Evolutionary conservation across 2,329 filamentous ascomycete genomes (phyloP), one percentile per base, ranked within the genome.

Genomic region (Cercospora citrullina): DNA sequence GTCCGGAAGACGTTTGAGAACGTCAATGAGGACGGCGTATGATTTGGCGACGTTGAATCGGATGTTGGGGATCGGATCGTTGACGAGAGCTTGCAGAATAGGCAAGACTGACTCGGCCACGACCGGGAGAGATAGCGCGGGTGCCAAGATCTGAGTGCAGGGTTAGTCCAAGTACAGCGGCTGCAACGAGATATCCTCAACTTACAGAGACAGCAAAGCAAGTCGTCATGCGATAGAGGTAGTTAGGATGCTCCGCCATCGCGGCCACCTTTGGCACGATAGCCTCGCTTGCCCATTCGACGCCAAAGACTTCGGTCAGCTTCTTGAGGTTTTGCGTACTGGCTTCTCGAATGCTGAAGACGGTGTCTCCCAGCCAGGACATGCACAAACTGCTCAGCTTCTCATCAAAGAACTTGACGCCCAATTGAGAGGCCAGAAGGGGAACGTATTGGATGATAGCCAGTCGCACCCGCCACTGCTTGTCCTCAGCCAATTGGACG

Each of bases 361-460:
- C 95, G 0, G 95, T 97, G 78, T 99, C 95, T 70, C 95, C 95
- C 33, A 99, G 86, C 95, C 95, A 99, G 74, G 92, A 92, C 94
- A 99, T 98, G 85, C 95, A 99, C 42, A 99, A 85, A 73, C 89
- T 91, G 80, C 92, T 94, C 64, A 99, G 87, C 84, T 99, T 96
- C 82, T 99, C 95, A 75, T 99, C 94, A 78, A 99, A 99, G 85
- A 99, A 99, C 79, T 96, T 89, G 63, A 98, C 94, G 60, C 95
- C 95, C 12, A 99, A 87, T 80, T 99, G 95, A 77, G 93, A 95
- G 64, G 95, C 95, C 68, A 99, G 89, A 66, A 99, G 87, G 31
- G 95, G 95, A 75, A 99, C 97, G 83, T 99, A 98, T 86, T 99
- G 94, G 80, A 99, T 99, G 79, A 99, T 99, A 69, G 95, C 95